A percentile compares a stretch with the other conserved stretches of the same genome.
phyloP scores from a whole-genome alignment of 495 filamentous ascomycete species.

The Neurospora intermedia region DNA sequence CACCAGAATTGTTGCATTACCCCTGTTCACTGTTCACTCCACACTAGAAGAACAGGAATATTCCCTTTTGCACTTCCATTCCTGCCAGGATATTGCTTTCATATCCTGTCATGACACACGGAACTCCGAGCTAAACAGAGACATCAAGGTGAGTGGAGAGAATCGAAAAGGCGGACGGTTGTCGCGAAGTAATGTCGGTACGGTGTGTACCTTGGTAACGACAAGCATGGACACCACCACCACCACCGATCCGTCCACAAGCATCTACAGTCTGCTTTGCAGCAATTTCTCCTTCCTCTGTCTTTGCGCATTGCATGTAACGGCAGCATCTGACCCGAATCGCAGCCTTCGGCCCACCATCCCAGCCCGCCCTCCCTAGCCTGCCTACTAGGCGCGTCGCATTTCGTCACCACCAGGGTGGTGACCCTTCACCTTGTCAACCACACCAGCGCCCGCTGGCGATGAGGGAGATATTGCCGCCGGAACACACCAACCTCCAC shows the following conservation, averaged over 20 bases:
- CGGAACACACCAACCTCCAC: slow-evolving; percentile 26
- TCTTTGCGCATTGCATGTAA: not conserved
- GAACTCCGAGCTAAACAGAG: slow-evolving; percentile 1
- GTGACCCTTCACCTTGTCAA: slow-evolving; percentile 38
- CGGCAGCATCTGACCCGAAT: not conserved
- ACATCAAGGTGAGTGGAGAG: slow-evolving; percentile 8
- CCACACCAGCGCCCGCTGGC: slow-evolving; percentile 23
- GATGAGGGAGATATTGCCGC: slow-evolving; percentile 29
- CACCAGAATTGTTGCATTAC: slow-evolving; percentile 2
- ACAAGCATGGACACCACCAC: not conserved
- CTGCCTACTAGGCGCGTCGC: not conserved
- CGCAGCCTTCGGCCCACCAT: not conserved
- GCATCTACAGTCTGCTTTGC: not conserved
- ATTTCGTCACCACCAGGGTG: slow-evolving; percentile 27
- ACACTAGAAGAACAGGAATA: slow-evolving; percentile 3
- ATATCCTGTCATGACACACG: slow-evolving; percentile 8
- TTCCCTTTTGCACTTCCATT: slow-evolving; percentile 7
- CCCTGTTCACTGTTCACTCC: not conserved
- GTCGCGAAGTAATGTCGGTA: not conserved
- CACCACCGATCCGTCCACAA: not conserved
- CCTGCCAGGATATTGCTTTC: slow-evolving; percentile 4
- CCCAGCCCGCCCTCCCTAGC: not conserved
- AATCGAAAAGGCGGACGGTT: not conserved
- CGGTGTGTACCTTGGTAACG: not conserved
- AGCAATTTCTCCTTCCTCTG: not conserved